These are phyloP conservation scores for Tuber brumale DNA, from an alignment of 495 filamentous ascomycete species.

Conservation along the genomic window DNA sequence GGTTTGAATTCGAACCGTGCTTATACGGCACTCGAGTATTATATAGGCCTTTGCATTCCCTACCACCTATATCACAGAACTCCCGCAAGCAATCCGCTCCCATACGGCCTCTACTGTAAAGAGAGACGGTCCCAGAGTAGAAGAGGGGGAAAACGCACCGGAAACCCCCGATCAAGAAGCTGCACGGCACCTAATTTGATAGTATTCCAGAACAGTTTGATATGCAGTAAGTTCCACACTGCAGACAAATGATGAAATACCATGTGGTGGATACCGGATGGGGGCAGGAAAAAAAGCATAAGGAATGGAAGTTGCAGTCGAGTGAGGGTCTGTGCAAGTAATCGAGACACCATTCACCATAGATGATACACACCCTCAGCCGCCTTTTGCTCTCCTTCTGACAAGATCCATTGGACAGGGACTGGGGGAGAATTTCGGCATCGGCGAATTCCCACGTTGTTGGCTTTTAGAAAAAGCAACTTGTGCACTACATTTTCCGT, in stretches of 20 bases:
- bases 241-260: not conserved
- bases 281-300: not conserved
- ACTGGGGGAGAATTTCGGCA: not conserved
- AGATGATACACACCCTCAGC: not conserved
- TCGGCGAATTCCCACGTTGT: constrained; percentile 2
- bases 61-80: not conserved
- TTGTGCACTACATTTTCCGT: not conserved
- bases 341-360: not conserved
- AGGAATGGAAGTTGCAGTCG: not conserved
- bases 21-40: not conserved
- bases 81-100: not conserved
- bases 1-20: constrained; percentile 2
- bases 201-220: not conserved
- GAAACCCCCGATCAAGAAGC: not conserved
- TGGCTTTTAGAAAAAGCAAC: not conserved
- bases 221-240: not conserved
- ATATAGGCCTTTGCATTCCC: constrained; percentile 3
- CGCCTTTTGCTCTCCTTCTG: not conserved
- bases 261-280: not conserved
- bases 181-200: not conserved
- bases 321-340: not conserved
- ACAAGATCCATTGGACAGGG: not conserved
- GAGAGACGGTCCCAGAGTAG: not conserved
- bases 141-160: not conserved
- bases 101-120: not conserved